Conservation (phyloP, 352 stramenopile species). For the Pythium rhizo-oryzae region DNA sequence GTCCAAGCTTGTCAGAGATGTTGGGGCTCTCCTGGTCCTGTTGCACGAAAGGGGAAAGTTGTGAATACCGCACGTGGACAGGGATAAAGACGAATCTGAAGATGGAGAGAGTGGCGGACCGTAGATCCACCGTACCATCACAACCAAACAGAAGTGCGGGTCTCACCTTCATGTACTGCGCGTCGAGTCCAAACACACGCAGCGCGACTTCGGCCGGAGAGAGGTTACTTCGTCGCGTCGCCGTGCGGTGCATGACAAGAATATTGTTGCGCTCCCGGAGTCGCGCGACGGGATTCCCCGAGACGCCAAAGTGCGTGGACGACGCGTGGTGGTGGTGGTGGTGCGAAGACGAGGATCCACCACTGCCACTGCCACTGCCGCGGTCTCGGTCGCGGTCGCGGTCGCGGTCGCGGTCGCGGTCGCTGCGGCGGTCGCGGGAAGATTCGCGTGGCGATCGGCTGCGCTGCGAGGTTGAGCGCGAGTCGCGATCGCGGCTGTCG, state of each 20-base stretch:
- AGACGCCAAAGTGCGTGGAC: constrained; percentile 47
- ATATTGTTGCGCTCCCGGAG: constrained; percentile 76
- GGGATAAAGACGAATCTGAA: too few relatives aligned
- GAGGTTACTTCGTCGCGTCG: constrained; percentile 46
- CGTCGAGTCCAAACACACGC: constrained; percentile 68
- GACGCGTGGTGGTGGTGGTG: constrained; percentile 17
- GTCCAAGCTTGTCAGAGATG: constrained; percentile 69
- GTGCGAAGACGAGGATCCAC: constrained; percentile 26
- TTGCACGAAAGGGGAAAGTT: not conserved
- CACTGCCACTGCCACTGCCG: constrained; percentile 21
- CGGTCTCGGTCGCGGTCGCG: constrained; percentile 26
- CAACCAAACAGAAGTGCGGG: not conserved
- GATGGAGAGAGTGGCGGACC: not conserved
- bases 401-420: constrained; percentile 36
- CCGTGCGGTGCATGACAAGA: constrained; percentile 74
- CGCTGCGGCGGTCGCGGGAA: constrained; percentile 27
- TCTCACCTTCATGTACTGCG: constrained; percentile 73
- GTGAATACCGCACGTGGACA: not conserved
- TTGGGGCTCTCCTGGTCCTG: constrained; percentile 70
- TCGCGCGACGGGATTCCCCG: constrained; percentile 52
- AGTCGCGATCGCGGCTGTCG: constrained; percentile 22
- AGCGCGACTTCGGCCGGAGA: constrained; percentile 51
- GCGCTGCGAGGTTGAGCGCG: constrained; percentile 27
- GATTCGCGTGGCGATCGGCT: constrained; percentile 24
- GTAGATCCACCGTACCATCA: too few relatives aligned